Conservation (phyloP, 2,329 filamentous ascomycete genomes). For the Diaporthe aspalathi region DNA sequence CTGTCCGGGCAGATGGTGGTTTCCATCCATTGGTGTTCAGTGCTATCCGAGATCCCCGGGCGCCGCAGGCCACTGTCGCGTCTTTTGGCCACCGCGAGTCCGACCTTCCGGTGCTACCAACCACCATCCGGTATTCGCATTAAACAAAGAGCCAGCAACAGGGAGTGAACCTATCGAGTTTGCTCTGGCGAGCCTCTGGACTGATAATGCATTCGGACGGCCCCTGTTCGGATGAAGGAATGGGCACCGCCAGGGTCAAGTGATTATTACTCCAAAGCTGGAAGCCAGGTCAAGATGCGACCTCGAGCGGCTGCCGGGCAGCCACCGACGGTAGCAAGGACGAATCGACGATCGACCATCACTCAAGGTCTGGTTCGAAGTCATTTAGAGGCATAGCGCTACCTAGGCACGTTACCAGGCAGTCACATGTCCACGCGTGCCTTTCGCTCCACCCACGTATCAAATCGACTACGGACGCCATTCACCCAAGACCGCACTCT, state of each 20-base stretch:
- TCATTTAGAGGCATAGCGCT: not conserved
- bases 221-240: not conserved
- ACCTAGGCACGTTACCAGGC: not conserved
- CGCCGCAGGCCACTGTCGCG: conserved; percentile 19
- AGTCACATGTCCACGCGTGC: conserved; percentile 29
- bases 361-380: not conserved
- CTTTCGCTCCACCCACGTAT: not conserved
- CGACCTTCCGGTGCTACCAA: not conserved
- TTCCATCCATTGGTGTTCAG: not conserved
- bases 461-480: not conserved
- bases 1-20: not conserved
- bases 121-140: not conserved
- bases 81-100: conserved; percentile 25
- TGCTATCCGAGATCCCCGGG: conserved; percentile 1
- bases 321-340: not conserved
- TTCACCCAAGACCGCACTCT: not conserved
- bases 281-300: conserved; percentile 1
- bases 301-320: conserved; percentile 3
- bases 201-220: not conserved
- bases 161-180: not conserved
- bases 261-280: conserved; percentile 18
- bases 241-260: not conserved
- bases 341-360: not conserved
- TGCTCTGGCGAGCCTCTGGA: no score
- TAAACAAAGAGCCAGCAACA: not conserved